phyloP scores from a whole-genome alignment of 2,329 filamentous ascomycete genomes.

The Sarocladiaceae sp. region DNA sequence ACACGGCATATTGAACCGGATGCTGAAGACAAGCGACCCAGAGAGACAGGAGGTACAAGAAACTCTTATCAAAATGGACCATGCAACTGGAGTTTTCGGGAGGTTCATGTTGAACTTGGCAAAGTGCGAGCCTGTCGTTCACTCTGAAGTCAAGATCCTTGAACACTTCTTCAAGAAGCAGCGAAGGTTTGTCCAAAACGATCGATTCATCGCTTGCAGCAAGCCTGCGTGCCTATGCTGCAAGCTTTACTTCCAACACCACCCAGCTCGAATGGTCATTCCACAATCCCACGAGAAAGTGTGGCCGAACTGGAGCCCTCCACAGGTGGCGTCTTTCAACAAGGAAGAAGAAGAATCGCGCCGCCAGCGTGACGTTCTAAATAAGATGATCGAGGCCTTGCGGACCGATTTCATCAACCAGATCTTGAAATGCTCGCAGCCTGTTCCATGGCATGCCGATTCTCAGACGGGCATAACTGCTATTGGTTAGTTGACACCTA shows the following conservation, averaged over 20 bases:
- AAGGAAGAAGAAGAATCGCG: background rate
- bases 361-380: background rate
- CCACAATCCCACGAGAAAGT: slow-evolving; percentile 32
- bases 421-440: background rate
- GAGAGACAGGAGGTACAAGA: background rate
- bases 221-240: slow-evolving; percentile 47
- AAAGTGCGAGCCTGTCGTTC: slow-evolving; percentile 24
- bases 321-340: background rate
- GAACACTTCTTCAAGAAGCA: slow-evolving; percentile 34
- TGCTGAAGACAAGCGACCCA: background rate
- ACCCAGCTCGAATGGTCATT: slow-evolving; percentile 25
- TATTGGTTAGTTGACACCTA: background rate
- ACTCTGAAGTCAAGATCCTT: slow-evolving; percentile 41
- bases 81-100: background rate
- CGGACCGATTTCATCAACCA: background rate
- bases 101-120: background rate
- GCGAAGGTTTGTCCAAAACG: slow-evolving; percentile 28
- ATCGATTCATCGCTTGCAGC: slow-evolving; percentile 43
- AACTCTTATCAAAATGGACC: background rate
- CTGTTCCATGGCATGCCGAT: slow-evolving; percentile 2
- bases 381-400: slow-evolving; percentile 5
- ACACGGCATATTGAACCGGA: slow-evolving; percentile 8
- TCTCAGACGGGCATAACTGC: background rate
- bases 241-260: slow-evolving; percentile 34
- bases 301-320: slow-evolving; percentile 14